Percentiles rank a stretch among this genome's conserved stretches.
Evolutionary conservation across 306 rosid genomes (phyloP).

Genomic region (Castanea sativa): DNA sequence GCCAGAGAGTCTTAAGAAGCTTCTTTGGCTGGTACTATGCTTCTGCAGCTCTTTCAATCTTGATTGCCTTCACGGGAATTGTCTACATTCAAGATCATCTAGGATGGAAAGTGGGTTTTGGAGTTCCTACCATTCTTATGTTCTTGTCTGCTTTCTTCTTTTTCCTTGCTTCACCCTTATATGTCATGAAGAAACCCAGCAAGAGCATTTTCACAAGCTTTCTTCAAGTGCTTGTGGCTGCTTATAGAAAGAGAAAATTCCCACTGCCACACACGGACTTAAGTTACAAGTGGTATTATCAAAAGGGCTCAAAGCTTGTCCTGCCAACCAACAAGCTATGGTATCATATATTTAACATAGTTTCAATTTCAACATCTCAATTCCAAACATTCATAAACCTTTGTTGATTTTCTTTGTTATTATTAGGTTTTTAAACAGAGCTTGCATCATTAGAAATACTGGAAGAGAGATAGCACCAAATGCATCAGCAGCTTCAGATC

Average conservation of each 20-base stretch:
- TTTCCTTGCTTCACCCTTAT: constrained; percentile 46
- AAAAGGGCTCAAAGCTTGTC: constrained; percentile 38
- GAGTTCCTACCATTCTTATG: constrained; percentile 60
- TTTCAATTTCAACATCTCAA: neutral
- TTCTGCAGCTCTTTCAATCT: constrained; percentile 37
- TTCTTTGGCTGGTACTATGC: constrained; percentile 68
- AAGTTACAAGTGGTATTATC: constrained; percentile 27
- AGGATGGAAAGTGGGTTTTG: constrained; percentile 77
- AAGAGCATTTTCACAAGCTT: constrained; percentile 54
- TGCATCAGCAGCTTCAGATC: constrained; percentile 42
- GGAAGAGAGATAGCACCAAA: constrained; percentile 40
- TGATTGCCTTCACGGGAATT: constrained; percentile 49
- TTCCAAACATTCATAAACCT: neutral
- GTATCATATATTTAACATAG: constrained; percentile 11
- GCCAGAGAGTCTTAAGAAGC: constrained; percentile 45
- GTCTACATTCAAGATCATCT: constrained; percentile 56
- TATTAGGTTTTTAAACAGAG: constrained; percentile 58
- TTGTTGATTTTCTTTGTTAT: neutral
- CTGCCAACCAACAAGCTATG: constrained; percentile 62
- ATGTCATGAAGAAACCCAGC: constrained; percentile 48
- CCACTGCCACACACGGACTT: constrained; percentile 27
- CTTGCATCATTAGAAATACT: constrained; percentile 45
- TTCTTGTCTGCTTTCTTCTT: constrained; percentile 37
- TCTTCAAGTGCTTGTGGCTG: constrained; percentile 41
- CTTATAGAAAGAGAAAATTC: constrained; percentile 48